A percentile compares a stretch with the other conserved stretches of the same genome.
Evolutionary conservation across 768 basidiomycete species (phyloP).

Genomic region (Mycena floridula): DNA sequence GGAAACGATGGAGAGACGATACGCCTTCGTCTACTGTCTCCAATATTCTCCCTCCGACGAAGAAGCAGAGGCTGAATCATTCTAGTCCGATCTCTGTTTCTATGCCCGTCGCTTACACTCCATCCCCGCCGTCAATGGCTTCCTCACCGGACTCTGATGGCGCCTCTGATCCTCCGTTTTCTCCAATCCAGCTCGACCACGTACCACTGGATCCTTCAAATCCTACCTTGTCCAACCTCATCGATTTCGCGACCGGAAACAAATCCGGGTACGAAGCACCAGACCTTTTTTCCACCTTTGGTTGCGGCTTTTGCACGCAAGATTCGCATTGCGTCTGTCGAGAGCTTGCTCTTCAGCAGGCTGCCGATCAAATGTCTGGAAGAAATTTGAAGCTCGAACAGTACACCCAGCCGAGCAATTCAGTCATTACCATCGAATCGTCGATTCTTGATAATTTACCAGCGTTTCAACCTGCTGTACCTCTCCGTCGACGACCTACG

Average conservation of each 20-base stretch:
- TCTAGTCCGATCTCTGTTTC: constrained; percentile 23
- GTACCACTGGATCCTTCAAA: constrained; percentile 18
- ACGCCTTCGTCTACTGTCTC: constrained; percentile 27
- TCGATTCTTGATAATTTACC: constrained; percentile 76
- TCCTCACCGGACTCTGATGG: constrained; percentile 44
- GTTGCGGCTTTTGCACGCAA: constrained; percentile 74
- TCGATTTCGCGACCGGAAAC: constrained; percentile 25
- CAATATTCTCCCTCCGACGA: constrained; percentile 27
- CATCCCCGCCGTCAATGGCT: constrained; percentile 41
- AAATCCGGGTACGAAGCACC: constrained; percentile 13
- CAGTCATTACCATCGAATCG: constrained; percentile 18
- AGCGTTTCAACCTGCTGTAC: constrained; percentile 76
- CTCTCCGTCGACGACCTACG: constrained; percentile 56
- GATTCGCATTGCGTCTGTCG: constrained; percentile 72
- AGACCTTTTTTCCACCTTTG: constrained; percentile 37
- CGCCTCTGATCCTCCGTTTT: constrained; percentile 26
- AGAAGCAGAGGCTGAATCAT: constrained; percentile 24
- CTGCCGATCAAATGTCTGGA: constrained; percentile 18
- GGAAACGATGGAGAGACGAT: constrained; percentile 57
- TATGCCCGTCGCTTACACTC: constrained; percentile 27
- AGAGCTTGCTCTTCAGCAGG: constrained; percentile 51
- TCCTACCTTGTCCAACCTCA: constrained; percentile 22
- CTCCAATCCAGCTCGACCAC: constrained; percentile 25
- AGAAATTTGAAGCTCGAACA: constrained; percentile 21
- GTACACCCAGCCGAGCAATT: constrained; percentile 12